Evolutionary conservation across 768 basidiomycete species (phyloP), one percentile per base, ranked within the genome.

Genomic region (Termitomyces titanicus): DNA sequence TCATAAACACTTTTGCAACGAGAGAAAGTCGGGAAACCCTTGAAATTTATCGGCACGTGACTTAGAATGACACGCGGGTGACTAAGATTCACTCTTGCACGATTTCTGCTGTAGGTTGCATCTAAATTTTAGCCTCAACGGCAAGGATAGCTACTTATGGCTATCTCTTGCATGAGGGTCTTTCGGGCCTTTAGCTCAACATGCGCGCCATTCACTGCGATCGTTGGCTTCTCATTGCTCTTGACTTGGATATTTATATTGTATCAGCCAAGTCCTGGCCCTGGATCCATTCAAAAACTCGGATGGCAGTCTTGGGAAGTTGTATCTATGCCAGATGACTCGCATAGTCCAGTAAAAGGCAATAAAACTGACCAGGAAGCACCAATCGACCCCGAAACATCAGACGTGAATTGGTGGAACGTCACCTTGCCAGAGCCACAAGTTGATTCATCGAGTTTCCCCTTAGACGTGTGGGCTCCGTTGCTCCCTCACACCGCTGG

Each of bases 281-380:
- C 89, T 17, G 89, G 89, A 1, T 67, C 78, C 13, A 66, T 78
- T 13, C 89, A 92, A 63, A 79, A 81, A 43, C 74, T 97, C 18
- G 92, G 92, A 27, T 95, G 93, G 93, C 93, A 95, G 63, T 79
- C 88, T 7, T 96, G 91, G 91, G 93, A 90, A 42, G 64, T 80
- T 3, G 76, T 94, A 0, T 68, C 71, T 2, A 66, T 78, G 24
- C 56, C 64, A 20, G 51, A 53, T 35, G 33, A 50, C 47, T 38
- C 22, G 17, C 61, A 57, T 51, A 56, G 24, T 50, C 56, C 56
- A 43, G 49, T 56, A 12, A 59, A 54, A 39, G 59, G 53, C 27
- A 53, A 62, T 40, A 38, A 34, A 22, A 57, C 51, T 53, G 60
- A 45, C 55, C 61, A 53, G 46, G 62, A 54, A 29, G 34, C 46